Evolutionary conservation across 108 stramenopile genomes (phyloP).

Genomic region (Cyclotella cryptica): DNA sequence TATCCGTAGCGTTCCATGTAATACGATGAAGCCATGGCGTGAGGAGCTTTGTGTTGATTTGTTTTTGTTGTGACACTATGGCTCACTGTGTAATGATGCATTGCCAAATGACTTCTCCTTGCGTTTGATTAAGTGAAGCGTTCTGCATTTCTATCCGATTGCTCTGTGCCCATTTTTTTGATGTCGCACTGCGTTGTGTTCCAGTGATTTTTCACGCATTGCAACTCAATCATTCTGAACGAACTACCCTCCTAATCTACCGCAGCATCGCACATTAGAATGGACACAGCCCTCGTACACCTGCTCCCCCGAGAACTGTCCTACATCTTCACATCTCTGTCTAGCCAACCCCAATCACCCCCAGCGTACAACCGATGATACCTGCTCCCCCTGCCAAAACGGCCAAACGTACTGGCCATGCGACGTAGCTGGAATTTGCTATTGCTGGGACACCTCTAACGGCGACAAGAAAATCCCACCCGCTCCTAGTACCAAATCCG

Average conservation of each 20-base stretch:
- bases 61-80: too few species aligned
- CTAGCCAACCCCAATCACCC: conserved; percentile 49
- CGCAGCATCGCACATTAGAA: conserved; percentile 2
- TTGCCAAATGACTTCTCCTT: too few species aligned
- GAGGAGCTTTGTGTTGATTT: too few species aligned
- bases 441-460: conserved; percentile 33
- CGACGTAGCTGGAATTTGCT: conserved; percentile 40
- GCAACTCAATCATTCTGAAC: not conserved
- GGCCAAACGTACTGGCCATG: conserved; percentile 44
- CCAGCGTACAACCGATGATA: conserved; percentile 31
- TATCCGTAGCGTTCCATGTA: too few species aligned
- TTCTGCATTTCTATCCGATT: too few species aligned
- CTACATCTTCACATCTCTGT: conserved; percentile 22
- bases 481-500: conserved; percentile 25
- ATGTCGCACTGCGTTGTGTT: not conserved
- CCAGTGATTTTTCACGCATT: not conserved
- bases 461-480: conserved; percentile 30
- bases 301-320: conserved; percentile 24
- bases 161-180: too few species aligned
- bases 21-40: too few species aligned
- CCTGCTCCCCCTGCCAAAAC: conserved; percentile 25
- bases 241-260: not conserved
- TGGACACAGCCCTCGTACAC: conserved; percentile 8
- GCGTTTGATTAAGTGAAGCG: too few species aligned
- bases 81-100: too few species aligned